Base-by-base conservation (phyloP, 495 filamentous ascomycete species). In the Trichoderma gamsii region DNA sequence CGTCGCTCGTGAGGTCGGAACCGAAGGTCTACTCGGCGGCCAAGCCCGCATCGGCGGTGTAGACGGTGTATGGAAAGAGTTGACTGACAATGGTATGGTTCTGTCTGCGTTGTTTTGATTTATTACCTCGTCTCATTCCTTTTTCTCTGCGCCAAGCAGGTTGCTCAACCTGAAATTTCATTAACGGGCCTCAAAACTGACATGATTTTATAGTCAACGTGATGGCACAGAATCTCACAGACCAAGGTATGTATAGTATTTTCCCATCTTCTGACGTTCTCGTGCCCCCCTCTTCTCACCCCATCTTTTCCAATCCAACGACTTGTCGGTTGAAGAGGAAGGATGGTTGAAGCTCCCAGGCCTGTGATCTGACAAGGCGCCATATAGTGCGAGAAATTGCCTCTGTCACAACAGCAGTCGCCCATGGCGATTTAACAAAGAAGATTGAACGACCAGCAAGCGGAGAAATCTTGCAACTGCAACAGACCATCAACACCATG, bases 401-500 rank as follows among this genome's bases (percentile, higher is more conserved):
- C 64, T 89, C 90, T 29, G 95, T 99, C 51, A 99, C 95, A 12
- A 97, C 93, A 2, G 93, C 96, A 70, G 95, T 99, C 66, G 95
- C 95, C 27, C 92, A 97, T 72, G 95, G 95, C 76, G 94, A 99
- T 81, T 81, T 99, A 68, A 96, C 91, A 70, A 90, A 95, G 78
- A 98, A 98, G 79, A 97, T 99, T 70, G 90, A 96, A 74, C 89
- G 93, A 76, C 91, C 93, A 25, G 96, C 95, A 68, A 89, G 91
- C 73, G 95, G 95, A 73, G 96, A 99, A 81, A 98, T 99, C 72
- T 81, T 97, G 41, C 91, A 98, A 75, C 83, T 99, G 27, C 96
- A 99, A 77, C 92, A 97, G 75, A 99, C 95, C 0, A 98, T 99
- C 72, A 99, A 99, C 73, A 96, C 90, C 76, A 99, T 99, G 95